These are phyloP conservation scores for Glycine soja DNA, from an alignment of 306 rosid genomes.

Conservation along the genomic window DNA sequence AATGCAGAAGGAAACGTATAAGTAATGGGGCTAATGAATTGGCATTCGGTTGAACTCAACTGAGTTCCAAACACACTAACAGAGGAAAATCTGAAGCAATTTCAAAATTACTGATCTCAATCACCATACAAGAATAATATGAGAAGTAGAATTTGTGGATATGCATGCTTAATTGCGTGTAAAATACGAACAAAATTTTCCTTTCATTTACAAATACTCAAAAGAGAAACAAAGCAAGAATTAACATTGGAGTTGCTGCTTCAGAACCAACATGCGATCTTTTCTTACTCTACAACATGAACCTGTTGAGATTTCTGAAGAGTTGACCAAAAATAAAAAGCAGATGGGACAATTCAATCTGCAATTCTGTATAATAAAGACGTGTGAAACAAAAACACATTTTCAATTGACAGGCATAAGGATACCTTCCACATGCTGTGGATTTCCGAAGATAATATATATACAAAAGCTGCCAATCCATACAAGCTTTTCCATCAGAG, in stretches of 20 bases:
- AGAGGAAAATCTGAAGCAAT: not conserved
- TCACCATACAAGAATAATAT: not conserved
- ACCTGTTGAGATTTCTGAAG: not conserved
- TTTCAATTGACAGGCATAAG: constrained; percentile 7
- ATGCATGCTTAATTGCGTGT: not conserved
- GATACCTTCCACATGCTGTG: constrained; percentile 11
- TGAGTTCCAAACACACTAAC: not conserved
- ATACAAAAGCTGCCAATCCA: constrained; percentile 1
- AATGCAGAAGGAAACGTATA: not conserved
- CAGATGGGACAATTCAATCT: not conserved
- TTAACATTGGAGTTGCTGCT: not conserved
- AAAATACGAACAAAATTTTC: not conserved
- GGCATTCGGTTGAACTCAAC: not conserved
- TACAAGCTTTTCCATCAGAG: constrained; percentile 10
- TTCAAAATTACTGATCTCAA: not conserved
- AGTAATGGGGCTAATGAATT: not conserved
- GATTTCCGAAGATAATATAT: constrained; percentile 20
- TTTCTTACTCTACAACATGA: not conserved
- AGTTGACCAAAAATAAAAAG: not conserved
- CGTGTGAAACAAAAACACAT: not conserved
- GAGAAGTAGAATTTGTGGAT: not conserved
- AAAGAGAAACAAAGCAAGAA: not conserved
- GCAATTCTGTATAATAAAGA: not conserved
- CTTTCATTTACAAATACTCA: constrained; percentile 15
- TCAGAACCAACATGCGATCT: not conserved